Percentiles rank a stretch among this genome's conserved stretches.
These are phyloP conservation scores for Amanita pseudoporphyria DNA, from an alignment of 768 basidiomycete genomes.

Conservation along the genomic window DNA sequence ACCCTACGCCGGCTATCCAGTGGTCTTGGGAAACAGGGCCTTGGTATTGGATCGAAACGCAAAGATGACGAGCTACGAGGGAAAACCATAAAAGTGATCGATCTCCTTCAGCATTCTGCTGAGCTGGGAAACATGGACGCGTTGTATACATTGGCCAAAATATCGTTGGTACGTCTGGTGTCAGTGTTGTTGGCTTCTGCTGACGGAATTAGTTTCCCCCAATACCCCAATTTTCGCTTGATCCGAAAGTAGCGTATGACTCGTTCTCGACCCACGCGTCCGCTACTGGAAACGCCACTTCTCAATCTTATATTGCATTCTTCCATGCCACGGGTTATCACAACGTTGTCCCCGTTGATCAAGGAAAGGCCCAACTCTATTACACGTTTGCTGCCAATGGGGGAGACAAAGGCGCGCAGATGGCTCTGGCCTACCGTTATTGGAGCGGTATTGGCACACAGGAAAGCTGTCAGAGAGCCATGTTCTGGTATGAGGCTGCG, in stretches of 20 bases:
- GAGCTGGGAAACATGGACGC: slow-evolving; percentile 74
- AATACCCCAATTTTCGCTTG: slow-evolving; percentile 49
- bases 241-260: slow-evolving; percentile 55
- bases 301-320: slow-evolving; percentile 81
- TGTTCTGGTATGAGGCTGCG: slow-evolving; percentile 85
- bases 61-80: slow-evolving; percentile 58
- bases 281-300: slow-evolving; percentile 72
- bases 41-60: slow-evolving; percentile 34
- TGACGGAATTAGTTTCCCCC: slow-evolving; percentile 52
- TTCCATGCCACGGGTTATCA: slow-evolving; percentile 83
- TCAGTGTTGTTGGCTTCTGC: background rate
- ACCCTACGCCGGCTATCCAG: slow-evolving; percentile 34
- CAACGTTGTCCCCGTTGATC: slow-evolving; percentile 49
- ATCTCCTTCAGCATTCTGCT: slow-evolving; percentile 71
- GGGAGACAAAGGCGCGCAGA: slow-evolving; percentile 79
- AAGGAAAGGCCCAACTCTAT: slow-evolving; percentile 80
- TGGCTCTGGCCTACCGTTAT: slow-evolving; percentile 88
- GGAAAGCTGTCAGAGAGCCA: slow-evolving; percentile 76
- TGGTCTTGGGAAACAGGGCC: slow-evolving; percentile 28
- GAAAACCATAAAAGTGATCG: slow-evolving; percentile 75
- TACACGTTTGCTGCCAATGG: slow-evolving; percentile 92
- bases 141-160: slow-evolving; percentile 51
- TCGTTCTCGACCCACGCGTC: slow-evolving; percentile 55
- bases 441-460: slow-evolving; percentile 93
- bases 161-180: slow-evolving; percentile 49